Conservation (phyloP, 495 filamentous ascomycete genomes). For the Elaphomyces granulatus region DNA sequence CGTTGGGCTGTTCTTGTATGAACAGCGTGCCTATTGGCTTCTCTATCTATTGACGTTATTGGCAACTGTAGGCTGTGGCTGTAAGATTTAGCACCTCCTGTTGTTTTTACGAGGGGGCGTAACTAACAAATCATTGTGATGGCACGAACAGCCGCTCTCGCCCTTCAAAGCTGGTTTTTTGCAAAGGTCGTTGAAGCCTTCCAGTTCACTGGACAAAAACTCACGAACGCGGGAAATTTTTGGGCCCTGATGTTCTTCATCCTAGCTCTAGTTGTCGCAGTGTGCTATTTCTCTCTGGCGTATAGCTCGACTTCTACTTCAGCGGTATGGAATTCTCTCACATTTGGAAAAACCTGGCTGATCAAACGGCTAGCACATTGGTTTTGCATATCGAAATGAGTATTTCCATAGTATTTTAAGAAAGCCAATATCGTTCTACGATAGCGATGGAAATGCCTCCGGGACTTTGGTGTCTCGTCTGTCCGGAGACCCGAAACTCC, state of each 20-base stretch:
- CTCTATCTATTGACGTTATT: slow-evolving; percentile 34
- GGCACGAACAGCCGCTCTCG: slow-evolving; percentile 33
- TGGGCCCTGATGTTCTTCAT: slow-evolving; percentile 55
- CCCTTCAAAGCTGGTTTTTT: slow-evolving; percentile 26
- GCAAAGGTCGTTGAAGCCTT: slow-evolving; percentile 21
- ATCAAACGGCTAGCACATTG: slow-evolving; percentile 26
- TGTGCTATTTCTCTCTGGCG: slow-evolving; percentile 39
- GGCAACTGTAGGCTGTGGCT: slow-evolving; percentile 36
- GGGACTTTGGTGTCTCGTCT: slow-evolving; percentile 37
- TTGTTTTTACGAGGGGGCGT: no score
- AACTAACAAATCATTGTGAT: no score
- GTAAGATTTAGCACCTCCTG: no score
- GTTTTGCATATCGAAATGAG: slow-evolving; percentile 38
- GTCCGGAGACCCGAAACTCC: slow-evolving; percentile 42
- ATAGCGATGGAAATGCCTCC: slow-evolving; percentile 33
- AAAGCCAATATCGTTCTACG: slow-evolving; percentile 44
- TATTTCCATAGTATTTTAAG: slow-evolving; percentile 45
- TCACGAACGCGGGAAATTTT: slow-evolving; percentile 32
- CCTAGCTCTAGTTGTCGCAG: slow-evolving; percentile 34
- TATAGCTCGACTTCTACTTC: slow-evolving; percentile 36
- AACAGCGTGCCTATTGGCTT: slow-evolving; percentile 32
- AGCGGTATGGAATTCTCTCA: slow-evolving; percentile 6
- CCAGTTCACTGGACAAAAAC: slow-evolving; percentile 19
- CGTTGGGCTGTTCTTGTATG: slow-evolving; percentile 29
- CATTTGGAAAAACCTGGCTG: not conserved